These are phyloP conservation scores for Coelastrella sp. DNA, from an alignment of 139 green algal species.

Conservation along the genomic window DNA sequence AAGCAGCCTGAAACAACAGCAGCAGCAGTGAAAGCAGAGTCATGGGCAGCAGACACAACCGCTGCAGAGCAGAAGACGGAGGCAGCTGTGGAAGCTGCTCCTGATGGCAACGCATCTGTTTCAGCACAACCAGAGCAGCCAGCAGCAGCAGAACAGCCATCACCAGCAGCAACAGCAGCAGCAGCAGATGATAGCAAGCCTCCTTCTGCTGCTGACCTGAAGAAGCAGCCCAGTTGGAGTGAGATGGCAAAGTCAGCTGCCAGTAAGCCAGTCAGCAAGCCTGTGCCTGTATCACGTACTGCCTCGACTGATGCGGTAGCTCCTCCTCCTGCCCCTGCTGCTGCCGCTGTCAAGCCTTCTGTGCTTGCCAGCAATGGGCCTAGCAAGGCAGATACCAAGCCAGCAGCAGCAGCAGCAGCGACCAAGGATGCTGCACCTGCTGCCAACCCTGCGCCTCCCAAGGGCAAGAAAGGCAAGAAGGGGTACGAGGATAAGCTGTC, in stretches of 20 bases:
- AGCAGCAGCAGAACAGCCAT: neutral
- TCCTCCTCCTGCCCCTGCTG: neutral
- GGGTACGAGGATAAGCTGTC: slow-evolving; percentile 13
- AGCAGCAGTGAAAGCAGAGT: neutral
- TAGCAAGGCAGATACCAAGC: neutral
- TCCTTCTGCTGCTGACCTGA: neutral
- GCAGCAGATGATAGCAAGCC: slow-evolving; percentile 9
- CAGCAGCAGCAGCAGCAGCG: slow-evolving; percentile 17
- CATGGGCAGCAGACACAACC: neutral
- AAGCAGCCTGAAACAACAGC: neutral
- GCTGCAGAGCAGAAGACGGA: neutral
- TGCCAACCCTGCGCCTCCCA: neutral
- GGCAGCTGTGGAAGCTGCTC: neutral
- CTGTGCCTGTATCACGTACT: neutral
- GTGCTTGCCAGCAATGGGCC: neutral
- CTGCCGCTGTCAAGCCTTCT: neutral
- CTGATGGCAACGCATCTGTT: neutral
- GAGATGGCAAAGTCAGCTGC: slow-evolving; percentile 32
- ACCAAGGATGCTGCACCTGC: slow-evolving; percentile 31
- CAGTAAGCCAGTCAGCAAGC: neutral
- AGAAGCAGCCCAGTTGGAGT: slow-evolving; percentile 18
- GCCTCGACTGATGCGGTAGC: neutral
- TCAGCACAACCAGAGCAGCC: neutral
- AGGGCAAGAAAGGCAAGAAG: slow-evolving; percentile 17
- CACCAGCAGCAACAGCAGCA: slow-evolving; percentile 29